Conservation (phyloP, 148 eudicot species). For the Rhododendron ferrugineum region DNA sequence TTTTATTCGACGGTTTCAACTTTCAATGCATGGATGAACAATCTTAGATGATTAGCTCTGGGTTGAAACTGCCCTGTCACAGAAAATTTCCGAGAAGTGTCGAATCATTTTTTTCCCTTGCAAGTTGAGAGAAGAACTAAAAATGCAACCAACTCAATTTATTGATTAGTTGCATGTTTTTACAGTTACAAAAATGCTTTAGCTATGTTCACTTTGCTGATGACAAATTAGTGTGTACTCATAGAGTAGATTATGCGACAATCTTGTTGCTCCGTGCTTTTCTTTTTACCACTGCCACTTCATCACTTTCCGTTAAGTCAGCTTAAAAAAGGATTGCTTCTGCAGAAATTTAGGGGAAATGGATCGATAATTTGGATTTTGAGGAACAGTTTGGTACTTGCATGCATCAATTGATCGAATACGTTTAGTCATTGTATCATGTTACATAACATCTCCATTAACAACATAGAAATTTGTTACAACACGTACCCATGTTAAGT, state of each 20-base stretch:
- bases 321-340: neutral
- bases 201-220: neutral
- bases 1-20: neutral
- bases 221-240: neutral
- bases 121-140: neutral
- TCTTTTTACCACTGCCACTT: neutral
- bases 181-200: neutral
- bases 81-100: neutral
- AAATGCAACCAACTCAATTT: neutral
- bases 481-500: neutral
- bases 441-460: neutral
- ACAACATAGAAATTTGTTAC: neutral
- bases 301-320: neutral
- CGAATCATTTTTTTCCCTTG: neutral
- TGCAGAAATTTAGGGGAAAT: neutral
- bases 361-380: neutral
- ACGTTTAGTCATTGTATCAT: neutral
- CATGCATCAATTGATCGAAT: neutral
- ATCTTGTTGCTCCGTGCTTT: neutral
- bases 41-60: neutral
- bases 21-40: neutral
- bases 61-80: neutral
- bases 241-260: neutral
- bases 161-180: neutral
- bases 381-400: neutral